phyloP scores from a whole-genome alignment of 306 rosid genomes.

The Pterocarpus macrocarpus region DNA sequence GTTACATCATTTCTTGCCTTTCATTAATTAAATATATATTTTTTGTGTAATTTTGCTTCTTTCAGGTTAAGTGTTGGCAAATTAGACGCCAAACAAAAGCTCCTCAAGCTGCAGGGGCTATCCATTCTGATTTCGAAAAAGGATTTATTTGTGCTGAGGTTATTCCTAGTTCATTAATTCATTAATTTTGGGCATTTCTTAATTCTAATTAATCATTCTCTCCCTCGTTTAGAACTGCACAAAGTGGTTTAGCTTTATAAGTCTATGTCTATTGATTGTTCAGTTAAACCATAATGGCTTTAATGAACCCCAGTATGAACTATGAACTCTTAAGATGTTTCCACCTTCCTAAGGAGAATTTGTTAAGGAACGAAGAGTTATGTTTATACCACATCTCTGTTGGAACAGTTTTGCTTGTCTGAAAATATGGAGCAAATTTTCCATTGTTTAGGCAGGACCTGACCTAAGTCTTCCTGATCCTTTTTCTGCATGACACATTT shows the following conservation, averaged over 20 bases:
- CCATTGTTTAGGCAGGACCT: constrained; percentile 13
- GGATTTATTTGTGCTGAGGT: constrained; percentile 99
- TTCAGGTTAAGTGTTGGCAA: constrained; percentile 99
- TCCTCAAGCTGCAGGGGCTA: constrained; percentile 98
- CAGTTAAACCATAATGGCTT: constrained; percentile 1
- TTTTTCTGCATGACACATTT: constrained; percentile 14
- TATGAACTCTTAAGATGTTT: neutral
- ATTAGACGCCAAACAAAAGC: constrained; percentile 96
- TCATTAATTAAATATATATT: neutral
- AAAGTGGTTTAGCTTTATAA: constrained; percentile 3
- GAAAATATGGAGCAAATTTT: neutral
- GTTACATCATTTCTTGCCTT: neutral
- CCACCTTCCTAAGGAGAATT: neutral
- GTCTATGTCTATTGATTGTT: constrained; percentile 1
- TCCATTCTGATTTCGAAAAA: constrained; percentile 95
- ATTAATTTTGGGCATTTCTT: constrained; percentile 29
- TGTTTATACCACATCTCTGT: neutral
- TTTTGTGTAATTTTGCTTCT: constrained; percentile 37
- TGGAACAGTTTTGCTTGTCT: constrained; percentile 10
- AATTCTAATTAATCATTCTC: constrained; percentile 1
- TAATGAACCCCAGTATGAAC: constrained; percentile 7
- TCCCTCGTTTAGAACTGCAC: constrained; percentile 15
- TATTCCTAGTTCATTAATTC: constrained; percentile 33
- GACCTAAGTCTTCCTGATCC: neutral
- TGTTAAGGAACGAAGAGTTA: neutral